Evolutionary conservation across 495 filamentous ascomycete genomes (phyloP), one percentile per base, ranked within the genome.

Genomic region (Cladorrhinum samala): DNA sequence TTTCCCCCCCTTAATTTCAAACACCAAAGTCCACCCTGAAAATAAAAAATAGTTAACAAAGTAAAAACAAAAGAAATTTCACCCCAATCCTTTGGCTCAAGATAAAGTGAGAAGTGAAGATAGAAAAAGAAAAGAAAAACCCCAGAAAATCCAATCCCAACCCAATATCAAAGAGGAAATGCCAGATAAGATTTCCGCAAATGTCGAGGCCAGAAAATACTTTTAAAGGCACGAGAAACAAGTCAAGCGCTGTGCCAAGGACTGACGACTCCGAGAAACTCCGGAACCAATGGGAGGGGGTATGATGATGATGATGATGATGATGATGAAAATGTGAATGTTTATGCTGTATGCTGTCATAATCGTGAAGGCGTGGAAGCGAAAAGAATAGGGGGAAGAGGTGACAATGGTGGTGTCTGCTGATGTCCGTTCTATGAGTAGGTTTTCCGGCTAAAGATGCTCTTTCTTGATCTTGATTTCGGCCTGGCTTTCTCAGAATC

Each of bases 391-490:
- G 3, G 18, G 13, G 21, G 21, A 36, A 19, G 37, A 23, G 21
- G 24, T 33, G 45, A n/a, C 11, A 8, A 23, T 45, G 42, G 42
- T 23, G 42, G 37, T 16, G 45, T 16, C 5, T 23, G 18, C 11
- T 37, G 49, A 13, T 16, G 47, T 18, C n/a, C 16, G 16, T 39
- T 47, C 17, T 27, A 45, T 49, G 5, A 40, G 39, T 59, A 41
- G 21, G 45, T 53, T 52, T 63, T 70, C 37, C 62, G 68, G 49
- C 67, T 57, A 58, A 78, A 78, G 48, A 78, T 65, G 19, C 64
- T 58, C 38, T 67, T 72, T 39, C 74, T 62, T 19, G 72, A 66
- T 50, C 63, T 72, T 3, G 75, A 78, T 56, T 77, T 77, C 44
- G 70, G 71, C 17, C 72, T 60, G 21, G 66, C 55, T 41, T 71